These are phyloP conservation scores for Pseudophaeomoniella oleicola DNA, from an alignment of 2,329 filamentous ascomycete genomes.

Conservation along the genomic window DNA sequence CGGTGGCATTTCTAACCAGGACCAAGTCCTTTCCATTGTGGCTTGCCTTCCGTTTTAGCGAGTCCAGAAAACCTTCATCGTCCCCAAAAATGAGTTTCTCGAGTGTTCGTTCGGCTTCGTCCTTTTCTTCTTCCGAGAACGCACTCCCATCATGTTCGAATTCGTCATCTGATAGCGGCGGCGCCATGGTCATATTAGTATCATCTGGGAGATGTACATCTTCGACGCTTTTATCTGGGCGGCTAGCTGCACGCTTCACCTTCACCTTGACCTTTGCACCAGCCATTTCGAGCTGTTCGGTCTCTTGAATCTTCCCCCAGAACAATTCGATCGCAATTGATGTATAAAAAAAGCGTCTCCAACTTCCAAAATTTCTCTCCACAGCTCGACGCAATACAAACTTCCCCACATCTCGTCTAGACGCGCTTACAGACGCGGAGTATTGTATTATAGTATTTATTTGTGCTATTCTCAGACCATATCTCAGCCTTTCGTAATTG, in stretches of 20 bases:
- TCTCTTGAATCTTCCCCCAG: too few relatives aligned
- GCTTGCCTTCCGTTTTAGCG: conserved; percentile 46
- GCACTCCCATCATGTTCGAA: background rate
- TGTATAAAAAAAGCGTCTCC: too few relatives aligned
- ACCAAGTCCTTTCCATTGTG: conserved; percentile 25
- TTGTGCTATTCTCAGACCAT: too few relatives aligned
- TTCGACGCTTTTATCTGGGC: background rate
- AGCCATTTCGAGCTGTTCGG: background rate
- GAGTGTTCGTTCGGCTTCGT: conserved; percentile 70
- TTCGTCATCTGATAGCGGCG: background rate
- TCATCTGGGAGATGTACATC: background rate
- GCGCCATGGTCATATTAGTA: background rate
- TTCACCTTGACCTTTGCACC: background rate
- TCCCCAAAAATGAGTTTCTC: conserved; percentile 84
- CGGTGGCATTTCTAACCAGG: conserved; percentile 16
- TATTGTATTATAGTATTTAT: too few relatives aligned
- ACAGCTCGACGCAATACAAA: too few relatives aligned
- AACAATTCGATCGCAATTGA: too few relatives aligned
- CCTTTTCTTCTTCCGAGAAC: conserved; percentile 42
- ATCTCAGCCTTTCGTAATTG: too few relatives aligned
- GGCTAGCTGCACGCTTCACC: background rate
- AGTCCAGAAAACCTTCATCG: conserved; percentile 63
- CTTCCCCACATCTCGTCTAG: background rate
- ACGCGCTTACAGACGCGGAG: background rate
- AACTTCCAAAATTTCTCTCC: background rate